A percentile compares a stretch with the other conserved stretches of the same genome.
phyloP scores from a whole-genome alignment of 31 red algal genomes.

The Odonthalia washingtoniensis region DNA sequence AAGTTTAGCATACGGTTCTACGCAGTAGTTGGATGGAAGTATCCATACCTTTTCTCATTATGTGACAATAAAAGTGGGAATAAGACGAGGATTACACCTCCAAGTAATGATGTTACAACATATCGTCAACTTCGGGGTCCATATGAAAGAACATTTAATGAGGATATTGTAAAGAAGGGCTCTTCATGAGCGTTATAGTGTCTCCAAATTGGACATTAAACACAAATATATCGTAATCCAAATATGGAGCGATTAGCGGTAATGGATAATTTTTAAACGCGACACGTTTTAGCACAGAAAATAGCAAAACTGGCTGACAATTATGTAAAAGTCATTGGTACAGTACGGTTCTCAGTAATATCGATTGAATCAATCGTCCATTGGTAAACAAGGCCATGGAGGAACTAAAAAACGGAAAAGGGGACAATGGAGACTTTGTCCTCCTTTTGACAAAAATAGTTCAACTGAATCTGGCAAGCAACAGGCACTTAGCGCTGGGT shows the following conservation, averaged over 20 bases:
- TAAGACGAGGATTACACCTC: background rate
- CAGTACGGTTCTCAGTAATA: constrained; percentile 10
- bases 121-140: background rate
- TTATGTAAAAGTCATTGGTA: background rate
- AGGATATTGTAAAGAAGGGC: background rate
- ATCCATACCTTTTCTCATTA: background rate
- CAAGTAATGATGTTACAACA: background rate
- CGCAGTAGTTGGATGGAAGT: background rate
- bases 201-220: constrained; percentile 2
- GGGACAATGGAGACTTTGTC: background rate
- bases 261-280: constrained; percentile 27
- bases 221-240: background rate
- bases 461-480: background rate
- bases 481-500: background rate
- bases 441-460: background rate
- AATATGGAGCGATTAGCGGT: constrained; percentile 3
- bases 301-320: background rate
- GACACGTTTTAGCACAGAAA: constrained; percentile 3
- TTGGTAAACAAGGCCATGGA: constrained; percentile 19
- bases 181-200: background rate
- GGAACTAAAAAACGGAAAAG: background rate
- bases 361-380: constrained; percentile 27
- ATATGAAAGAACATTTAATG: background rate
- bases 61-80: background rate
- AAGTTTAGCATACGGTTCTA: constrained; percentile 21